Conservation (phyloP, 1,284 basidiomycete genomes). For the Chalciporus piperatoides region DNA sequence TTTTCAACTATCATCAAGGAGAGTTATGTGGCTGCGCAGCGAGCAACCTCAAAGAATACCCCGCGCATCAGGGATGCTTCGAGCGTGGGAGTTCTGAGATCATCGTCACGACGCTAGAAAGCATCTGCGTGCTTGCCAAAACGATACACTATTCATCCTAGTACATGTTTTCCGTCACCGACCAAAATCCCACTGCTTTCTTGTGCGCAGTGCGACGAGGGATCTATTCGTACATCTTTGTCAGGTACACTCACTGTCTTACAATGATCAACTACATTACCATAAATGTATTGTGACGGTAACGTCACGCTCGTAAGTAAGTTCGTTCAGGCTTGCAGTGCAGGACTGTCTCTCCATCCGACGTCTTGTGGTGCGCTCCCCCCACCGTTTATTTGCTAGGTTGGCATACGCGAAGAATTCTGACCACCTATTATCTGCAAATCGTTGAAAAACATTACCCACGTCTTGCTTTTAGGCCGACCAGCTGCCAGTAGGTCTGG, state of each 20-base stretch:
- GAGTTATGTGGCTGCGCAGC: too few species aligned
- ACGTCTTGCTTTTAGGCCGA: slow-evolving; percentile 6
- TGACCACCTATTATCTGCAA: slow-evolving; percentile 14
- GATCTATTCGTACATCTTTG: too few species aligned
- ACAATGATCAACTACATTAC: slow-evolving; percentile 36
- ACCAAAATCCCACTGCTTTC: too few species aligned
- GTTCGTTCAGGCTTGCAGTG: slow-evolving; percentile 33
- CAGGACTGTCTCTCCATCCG: slow-evolving; percentile 29
- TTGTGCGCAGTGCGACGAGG: too few species aligned
- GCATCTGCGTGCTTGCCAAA: too few species aligned
- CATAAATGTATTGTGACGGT: slow-evolving; percentile 32
- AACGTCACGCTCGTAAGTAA: slow-evolving; percentile 37
- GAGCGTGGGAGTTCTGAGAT: too few species aligned
- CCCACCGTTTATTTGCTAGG: slow-evolving; percentile 11
- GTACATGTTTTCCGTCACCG: too few species aligned
- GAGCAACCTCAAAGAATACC: too few species aligned
- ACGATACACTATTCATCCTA: neutral
- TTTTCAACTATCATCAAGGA: too few species aligned
- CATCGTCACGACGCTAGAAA: too few species aligned
- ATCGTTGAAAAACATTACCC: slow-evolving; percentile 8
- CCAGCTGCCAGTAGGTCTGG: slow-evolving; percentile 14
- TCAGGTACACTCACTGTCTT: neutral
- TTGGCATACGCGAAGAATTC: slow-evolving; percentile 6
- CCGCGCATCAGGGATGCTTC: too few species aligned
- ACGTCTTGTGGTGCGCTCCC: slow-evolving; percentile 17